Evolutionary conservation across 139 green algal species (phyloP), one percentile per base, ranked within the genome.

Genomic region (Eudorina sp.): DNA sequence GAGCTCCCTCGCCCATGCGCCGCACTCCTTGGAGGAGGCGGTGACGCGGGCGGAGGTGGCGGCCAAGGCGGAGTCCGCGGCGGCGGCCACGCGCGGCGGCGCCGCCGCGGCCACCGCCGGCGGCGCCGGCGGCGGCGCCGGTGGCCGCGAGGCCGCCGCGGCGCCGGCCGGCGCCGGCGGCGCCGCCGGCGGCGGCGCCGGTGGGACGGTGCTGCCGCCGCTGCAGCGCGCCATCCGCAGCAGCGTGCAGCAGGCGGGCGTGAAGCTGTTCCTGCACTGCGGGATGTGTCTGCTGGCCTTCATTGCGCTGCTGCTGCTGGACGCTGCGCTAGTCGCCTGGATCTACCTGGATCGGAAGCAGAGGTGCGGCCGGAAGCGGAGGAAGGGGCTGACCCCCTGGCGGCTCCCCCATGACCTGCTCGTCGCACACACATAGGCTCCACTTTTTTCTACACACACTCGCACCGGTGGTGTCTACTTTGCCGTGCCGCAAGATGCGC

Each of bases 241-340:
- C 82, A 79, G 31, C 34, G 82, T 88, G 45, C 64, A 88, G 82
- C 82, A 60, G 53, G 83, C 69, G 27, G 74, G 85, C 5, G 64
- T 90, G 23, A 51, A 53, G 77, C 38, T 90, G 31, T 86, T 90
- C 62, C 64, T 90, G 53, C 81, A 90, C 68, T 90, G 86, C 77
- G 86, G 86, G 31, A 31, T 90, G 66, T 90, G 86, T 69, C 62
- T 90, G 77, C 76, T 90, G 62, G 60, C 75, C n/a, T 78, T 90
- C 76, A 90, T 90, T 51, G 74, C 86, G 55, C 78, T 90, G 86
- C 38, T 86, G 86, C 51, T 87, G 64, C 4, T 60, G 48, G 86
- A 90, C 38, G 86, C 77, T 25, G 86, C 86, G 66, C 76, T 90
- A 25, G 68, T 86, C 0, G 53, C 69, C 3, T 86, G 68, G 75